Conservation (phyloP, 2,329 filamentous ascomycete species). For the Claviceps arundinis region DNA sequence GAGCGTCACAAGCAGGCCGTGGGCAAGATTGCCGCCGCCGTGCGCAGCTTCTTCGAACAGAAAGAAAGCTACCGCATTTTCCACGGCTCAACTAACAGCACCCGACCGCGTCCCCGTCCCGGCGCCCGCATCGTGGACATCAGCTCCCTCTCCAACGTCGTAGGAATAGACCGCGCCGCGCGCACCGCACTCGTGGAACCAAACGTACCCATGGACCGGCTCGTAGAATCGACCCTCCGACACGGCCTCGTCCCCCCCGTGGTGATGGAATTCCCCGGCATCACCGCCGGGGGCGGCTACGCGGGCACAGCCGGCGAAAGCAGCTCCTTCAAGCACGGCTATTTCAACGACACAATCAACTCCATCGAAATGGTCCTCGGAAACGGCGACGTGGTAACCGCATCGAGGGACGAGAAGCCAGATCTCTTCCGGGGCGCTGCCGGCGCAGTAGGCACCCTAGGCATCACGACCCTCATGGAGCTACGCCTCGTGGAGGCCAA, state of each 20-base stretch:
- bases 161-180: slow-evolving; percentile 42
- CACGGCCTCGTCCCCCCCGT: slow-evolving; percentile 56
- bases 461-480: slow-evolving; percentile 54
- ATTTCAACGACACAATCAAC: slow-evolving; percentile 53
- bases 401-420: slow-evolving; percentile 25
- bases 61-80: slow-evolving; percentile 56
- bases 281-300: slow-evolving; percentile 60
- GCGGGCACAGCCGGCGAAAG: slow-evolving; percentile 61
- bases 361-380: slow-evolving; percentile 57
- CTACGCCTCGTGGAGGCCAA: slow-evolving; percentile 47
- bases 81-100: slow-evolving; percentile 68
- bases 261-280: slow-evolving; percentile 66
- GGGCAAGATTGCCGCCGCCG: slow-evolving; percentile 31
- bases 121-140: slow-evolving; percentile 43
- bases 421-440: slow-evolving; percentile 55
- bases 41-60: slow-evolving; percentile 33
- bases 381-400: slow-evolving; percentile 48
- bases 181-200: slow-evolving; percentile 58
- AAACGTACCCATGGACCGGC: slow-evolving; percentile 61
- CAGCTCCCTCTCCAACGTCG: slow-evolving; percentile 47
- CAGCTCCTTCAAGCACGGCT: slow-evolving; percentile 55
- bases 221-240: slow-evolving; percentile 52
- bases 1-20: slow-evolving; percentile 38
- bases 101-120: slow-evolving; percentile 33
- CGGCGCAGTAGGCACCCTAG: slow-evolving; percentile 54